Evolutionary conservation across 371 early-diverging fungal species (phyloP).

Genomic region (Capillidium rhysosporum): DNA sequence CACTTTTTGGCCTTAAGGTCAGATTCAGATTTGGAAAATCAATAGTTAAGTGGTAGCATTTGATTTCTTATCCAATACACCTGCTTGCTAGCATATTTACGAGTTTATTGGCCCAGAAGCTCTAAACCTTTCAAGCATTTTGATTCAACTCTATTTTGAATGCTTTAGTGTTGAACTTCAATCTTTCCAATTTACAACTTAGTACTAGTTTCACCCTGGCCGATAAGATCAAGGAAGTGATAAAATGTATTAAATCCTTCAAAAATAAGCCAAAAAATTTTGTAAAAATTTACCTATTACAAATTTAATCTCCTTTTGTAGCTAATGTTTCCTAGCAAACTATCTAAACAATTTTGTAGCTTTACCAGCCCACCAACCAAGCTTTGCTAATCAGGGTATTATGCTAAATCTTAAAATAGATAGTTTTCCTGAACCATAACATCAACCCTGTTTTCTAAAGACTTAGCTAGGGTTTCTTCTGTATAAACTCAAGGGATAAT

Average conservation of each 20-base stretch:
- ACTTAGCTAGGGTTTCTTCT: conserved; percentile 27
- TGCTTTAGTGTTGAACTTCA: not conserved
- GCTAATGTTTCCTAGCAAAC: conserved; percentile 19
- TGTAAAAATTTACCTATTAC: conserved; percentile 39
- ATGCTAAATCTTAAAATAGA: not conserved
- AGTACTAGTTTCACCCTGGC: not conserved
- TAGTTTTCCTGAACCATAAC: conserved; percentile 46
- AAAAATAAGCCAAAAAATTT: not conserved
- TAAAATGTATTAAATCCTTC: conserved; percentile 69
- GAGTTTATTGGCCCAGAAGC: conserved; percentile 64
- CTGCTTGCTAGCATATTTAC: conserved; percentile 76
- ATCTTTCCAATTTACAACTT: not conserved
- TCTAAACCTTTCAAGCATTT: conserved; percentile 35
- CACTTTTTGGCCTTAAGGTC: conserved; percentile 16
- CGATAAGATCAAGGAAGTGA: conserved; percentile 24
- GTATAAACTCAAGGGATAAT: conserved; percentile 78
- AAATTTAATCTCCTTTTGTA: conserved; percentile 66
- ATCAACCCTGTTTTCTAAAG: conserved; percentile 67
- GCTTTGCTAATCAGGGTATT: conserved; percentile 23
- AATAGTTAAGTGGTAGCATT: conserved; percentile 14
- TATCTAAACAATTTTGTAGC: conserved; percentile 26
- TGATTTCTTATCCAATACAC: conserved; percentile 80
- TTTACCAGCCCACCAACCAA: conserved; percentile 64
- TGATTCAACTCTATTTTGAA: conserved; percentile 17
- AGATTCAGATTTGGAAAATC: conserved; percentile 11